Evolutionary conservation across 2,329 filamentous ascomycete genomes (phyloP), one percentile per base, ranked within the genome.

Genomic region (Emergomyces orientalis): DNA sequence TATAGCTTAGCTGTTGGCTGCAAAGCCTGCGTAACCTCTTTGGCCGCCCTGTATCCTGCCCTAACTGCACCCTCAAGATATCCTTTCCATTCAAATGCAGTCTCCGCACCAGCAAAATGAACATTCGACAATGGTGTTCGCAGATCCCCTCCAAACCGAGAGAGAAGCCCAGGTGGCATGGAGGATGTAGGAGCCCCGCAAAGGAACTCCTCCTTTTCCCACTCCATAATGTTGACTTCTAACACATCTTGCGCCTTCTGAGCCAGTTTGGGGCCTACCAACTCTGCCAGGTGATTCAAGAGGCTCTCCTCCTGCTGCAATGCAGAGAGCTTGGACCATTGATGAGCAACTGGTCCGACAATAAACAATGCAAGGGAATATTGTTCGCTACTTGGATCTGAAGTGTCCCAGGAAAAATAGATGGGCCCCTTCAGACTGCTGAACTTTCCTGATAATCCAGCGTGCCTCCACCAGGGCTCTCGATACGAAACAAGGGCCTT

Each of bases 21-120:
- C 17, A 80, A 64, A 6, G 80, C 77, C 67, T 82, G 79, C 43
- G 71, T 69, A 0, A 67, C 68, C 52, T 69, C 67, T 13, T 56
- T 56, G 11, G 80, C 82, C 3, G 76, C 82, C n/a, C 78, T 71
- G 63, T 82, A 73, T 1, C 82, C 82, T 30, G 75, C 78, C 2
- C 78, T 67, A 22, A 84, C 72, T 0, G 82, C 83, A 4, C 82
- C 82, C 64, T 85, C 82, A 81, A 85, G 84, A 67, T 84, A 84
- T 0, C 82, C 82, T 62, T 80, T 80, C 82, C 82, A 85, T 59
- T 79, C 77, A 1, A 68, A 73, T 1, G 78, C 75, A 7, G 78
- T 81, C 72, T 85, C 83, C 0, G 82, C 83, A 0, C 82, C 82
- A 1, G 79, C 80, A 67, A 84, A 85, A 68, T 83, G 78, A 5